These are phyloP conservation scores for Paramecium sexaurelia DNA, from an alignment of 73 alveolate genomes.

Conservation along the genomic window DNA sequence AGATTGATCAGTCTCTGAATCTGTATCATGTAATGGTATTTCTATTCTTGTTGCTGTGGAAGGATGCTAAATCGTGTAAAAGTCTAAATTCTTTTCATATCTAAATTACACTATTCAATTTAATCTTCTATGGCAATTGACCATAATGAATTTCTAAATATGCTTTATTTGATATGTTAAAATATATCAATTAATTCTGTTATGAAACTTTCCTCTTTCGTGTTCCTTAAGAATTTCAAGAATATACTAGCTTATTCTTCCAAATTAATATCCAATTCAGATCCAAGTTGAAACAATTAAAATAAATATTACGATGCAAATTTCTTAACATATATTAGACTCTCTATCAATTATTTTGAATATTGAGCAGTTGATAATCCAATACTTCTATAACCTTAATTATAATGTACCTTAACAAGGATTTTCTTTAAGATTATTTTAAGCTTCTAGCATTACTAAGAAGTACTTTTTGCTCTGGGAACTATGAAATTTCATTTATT, in stretches of 20 bases:
- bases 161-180: background rate
- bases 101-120: slow-evolving; percentile 34
- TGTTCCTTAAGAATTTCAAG: background rate
- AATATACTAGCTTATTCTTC: slow-evolving; percentile 11
- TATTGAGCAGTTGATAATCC: background rate
- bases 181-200: slow-evolving; percentile 2
- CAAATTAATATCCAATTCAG: background rate
- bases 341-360: background rate
- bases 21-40: background rate
- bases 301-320: background rate
- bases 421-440: background rate
- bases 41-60: background rate
- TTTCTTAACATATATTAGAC: background rate
- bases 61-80: background rate
- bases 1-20: background rate
- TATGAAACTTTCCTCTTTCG: background rate
- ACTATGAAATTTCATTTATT: background rate
- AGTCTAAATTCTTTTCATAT: background rate
- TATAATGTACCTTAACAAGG: background rate
- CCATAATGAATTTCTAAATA: background rate
- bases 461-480: slow-evolving; percentile 9
- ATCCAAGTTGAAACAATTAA: background rate
- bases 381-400: background rate
- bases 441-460: background rate
- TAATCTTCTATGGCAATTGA: background rate